Percentiles rank a stretch among this genome's conserved stretches.
Evolutionary conservation across 345 rosid genomes (phyloP).

Genomic region (Aethionema arabicum): DNA sequence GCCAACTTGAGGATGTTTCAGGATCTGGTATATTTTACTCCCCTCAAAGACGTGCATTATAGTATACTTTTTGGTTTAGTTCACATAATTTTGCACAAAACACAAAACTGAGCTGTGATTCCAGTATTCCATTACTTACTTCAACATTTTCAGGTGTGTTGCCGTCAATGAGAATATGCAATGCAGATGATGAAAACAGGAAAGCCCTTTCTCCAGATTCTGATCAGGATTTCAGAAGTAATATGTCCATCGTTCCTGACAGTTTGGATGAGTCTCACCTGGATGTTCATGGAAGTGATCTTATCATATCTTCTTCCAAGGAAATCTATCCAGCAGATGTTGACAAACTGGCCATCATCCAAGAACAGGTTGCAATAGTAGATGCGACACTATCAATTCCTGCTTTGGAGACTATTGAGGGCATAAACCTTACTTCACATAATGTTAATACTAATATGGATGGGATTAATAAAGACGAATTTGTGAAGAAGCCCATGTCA

Average conservation of each 20-base stretch:
- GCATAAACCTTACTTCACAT: slow-evolving; percentile 33
- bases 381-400: slow-evolving; percentile 26
- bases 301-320: slow-evolving; percentile 25
- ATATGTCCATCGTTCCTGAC: slow-evolving; percentile 41
- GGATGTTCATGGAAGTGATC: slow-evolving; percentile 30
- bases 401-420: slow-evolving; percentile 34
- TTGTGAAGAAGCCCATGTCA: slow-evolving; percentile 33
- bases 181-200: slow-evolving; percentile 30
- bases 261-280: slow-evolving; percentile 49
- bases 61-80: slow-evolving; percentile 4
- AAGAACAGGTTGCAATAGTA: slow-evolving; percentile 22
- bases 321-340: slow-evolving; percentile 37
- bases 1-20: slow-evolving; percentile 33
- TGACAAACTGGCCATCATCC: slow-evolving; percentile 7
- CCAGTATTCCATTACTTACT: slow-evolving; percentile 7
- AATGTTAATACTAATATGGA: slow-evolving; percentile 29
- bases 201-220: slow-evolving; percentile 33
- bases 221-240: slow-evolving; percentile 36
- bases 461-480: slow-evolving; percentile 32
- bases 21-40: slow-evolving; percentile 36
- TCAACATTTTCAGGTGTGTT: slow-evolving; percentile 38
- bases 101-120: background rate
- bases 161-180: slow-evolving; percentile 25
- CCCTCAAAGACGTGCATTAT: slow-evolving; percentile 10
- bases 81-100: background rate